Evolutionary conservation across 352 stramenopile species (phyloP), one percentile per base, ranked within the genome.

Genomic region (Phytophthora vignae): DNA sequence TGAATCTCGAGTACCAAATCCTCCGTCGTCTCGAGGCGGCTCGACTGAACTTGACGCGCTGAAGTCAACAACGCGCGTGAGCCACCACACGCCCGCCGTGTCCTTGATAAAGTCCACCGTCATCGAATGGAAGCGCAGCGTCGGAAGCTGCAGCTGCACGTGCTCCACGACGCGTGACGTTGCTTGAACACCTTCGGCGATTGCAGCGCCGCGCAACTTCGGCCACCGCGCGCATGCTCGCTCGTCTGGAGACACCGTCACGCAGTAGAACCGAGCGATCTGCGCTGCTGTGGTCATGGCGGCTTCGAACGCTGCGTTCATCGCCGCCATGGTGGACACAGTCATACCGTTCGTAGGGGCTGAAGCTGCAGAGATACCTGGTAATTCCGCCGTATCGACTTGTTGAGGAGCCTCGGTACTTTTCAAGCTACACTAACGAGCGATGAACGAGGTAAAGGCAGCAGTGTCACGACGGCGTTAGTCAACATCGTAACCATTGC

Each of bases 51-150:
- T 71, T 19, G 61, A 76, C 1, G 82, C 84, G 7, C 82, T 62
- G 22, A 93, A 94, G 14, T 82, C 65, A 7, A 90, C 73, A 2
- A 92, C 80, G 4, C 86, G 77, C 29, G 88, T 86, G 46, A 93
- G 81, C 87, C 84, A 96, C 89, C 89, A 96, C 1, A 65, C 65
- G 2, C 84, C 86, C 25, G 54, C 53, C 1, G 38, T 71, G 62
- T 92, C 85, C 33, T 92, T 91, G 59, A 94, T 87, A 50, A 94
- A 94, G 60, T 94, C 88, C 0, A 71, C 77, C 1, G 76, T 82
- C 69, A 96, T 83, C 7, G 83, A 72, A 4, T 76, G 57, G 48
- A 96, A 83, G 29, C 69, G 75, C n/a, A 96, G 67, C 1, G 69
- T 75, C 1, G 85, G 87, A 1, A 94, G 78, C 19, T 94, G 85